Conservation (phyloP, 257 asterid genomes). For the Solanum megistacrolobum region DNA sequence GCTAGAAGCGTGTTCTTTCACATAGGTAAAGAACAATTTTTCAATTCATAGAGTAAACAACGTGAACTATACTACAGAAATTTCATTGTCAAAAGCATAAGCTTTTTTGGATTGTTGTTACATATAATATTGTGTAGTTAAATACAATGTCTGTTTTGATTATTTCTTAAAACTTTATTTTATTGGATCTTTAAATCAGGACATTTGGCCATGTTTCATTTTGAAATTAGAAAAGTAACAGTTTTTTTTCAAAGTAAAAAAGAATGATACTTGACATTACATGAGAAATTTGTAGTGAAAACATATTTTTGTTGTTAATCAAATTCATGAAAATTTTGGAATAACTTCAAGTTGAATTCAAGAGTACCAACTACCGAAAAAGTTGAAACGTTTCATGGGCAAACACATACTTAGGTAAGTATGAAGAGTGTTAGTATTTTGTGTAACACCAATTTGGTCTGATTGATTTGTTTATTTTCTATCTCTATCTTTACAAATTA, state of each 20-base stretch:
- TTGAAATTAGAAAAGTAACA: too few species aligned
- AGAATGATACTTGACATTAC: too few species aligned
- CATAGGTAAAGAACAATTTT: background rate
- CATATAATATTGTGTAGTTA: background rate
- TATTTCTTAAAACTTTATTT: background rate
- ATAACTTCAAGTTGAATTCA: background rate
- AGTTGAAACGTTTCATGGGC: too few species aligned
- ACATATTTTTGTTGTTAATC: too few species aligned
- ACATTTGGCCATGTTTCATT: background rate
- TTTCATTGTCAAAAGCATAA: background rate
- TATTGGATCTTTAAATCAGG: background rate
- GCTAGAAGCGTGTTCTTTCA: background rate
- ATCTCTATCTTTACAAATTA: background rate
- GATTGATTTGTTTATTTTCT: background rate
- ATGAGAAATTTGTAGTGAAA: background rate
- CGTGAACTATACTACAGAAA: background rate
- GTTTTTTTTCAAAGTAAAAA: too few species aligned
- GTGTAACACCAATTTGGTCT: background rate
- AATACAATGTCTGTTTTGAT: background rate
- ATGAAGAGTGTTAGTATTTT: background rate
- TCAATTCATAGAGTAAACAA: background rate
- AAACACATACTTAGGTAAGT: too few species aligned
- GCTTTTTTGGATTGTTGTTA: background rate
- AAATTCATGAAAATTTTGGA: too few species aligned
- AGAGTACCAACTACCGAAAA: too few species aligned